Conservation (phyloP, 2,329 filamentous ascomycete genomes). For the Ceratocystiopsis minuta region DNA sequence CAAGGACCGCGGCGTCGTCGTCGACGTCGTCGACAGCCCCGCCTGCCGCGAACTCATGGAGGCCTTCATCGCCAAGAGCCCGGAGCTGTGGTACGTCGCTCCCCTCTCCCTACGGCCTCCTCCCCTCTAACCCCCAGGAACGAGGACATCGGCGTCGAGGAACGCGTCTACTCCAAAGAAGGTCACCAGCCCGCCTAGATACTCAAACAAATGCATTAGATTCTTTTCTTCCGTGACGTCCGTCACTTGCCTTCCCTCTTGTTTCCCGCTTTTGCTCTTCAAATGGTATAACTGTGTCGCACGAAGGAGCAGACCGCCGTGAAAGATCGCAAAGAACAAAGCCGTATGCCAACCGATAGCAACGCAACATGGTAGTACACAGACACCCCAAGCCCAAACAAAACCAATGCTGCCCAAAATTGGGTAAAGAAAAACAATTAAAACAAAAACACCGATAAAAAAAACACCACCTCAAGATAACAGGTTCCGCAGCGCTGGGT, state of each 20-base stretch:
- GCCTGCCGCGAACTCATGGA: slow-evolving; percentile 53
- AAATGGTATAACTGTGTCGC: background rate
- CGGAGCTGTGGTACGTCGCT: slow-evolving; percentile 45
- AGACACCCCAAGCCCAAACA: no score
- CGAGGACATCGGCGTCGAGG: slow-evolving; percentile 37
- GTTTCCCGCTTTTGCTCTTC: background rate
- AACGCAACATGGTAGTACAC: no score
- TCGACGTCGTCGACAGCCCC: slow-evolving; percentile 48
- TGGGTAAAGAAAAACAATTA: background rate
- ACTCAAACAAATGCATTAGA: no score
- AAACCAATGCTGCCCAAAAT: background rate
- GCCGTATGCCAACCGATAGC: background rate
- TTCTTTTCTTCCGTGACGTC: no score
- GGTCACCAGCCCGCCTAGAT: background rate
- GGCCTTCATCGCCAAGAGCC: slow-evolving; percentile 53
- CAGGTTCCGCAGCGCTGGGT: slow-evolving; percentile 56
- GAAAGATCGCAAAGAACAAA: background rate
- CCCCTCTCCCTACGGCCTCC: background rate
- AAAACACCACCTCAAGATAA: slow-evolving; percentile 29
- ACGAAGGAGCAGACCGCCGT: background rate
- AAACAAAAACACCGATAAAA: background rate
- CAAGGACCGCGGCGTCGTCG: slow-evolving; percentile 48
- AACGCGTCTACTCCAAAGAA: slow-evolving; percentile 22
- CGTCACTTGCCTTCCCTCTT: no score
- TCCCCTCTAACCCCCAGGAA: slow-evolving; percentile 22